These are phyloP conservation scores for Penicillium diatomitis DNA, from an alignment of 495 filamentous ascomycete genomes.

Conservation along the genomic window DNA sequence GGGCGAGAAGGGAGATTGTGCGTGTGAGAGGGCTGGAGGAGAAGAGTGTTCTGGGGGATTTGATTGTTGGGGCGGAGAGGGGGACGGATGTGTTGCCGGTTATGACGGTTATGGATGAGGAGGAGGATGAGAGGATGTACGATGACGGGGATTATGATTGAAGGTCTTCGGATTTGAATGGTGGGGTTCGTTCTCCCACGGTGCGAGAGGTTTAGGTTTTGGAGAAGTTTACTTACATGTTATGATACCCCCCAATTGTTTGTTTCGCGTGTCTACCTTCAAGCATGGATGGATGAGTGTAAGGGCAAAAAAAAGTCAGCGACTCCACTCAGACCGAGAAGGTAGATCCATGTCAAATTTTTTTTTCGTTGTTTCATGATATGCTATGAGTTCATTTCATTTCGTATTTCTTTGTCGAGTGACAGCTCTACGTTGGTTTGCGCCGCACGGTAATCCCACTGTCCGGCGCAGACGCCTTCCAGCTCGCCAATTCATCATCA, in stretches of 20 bases:
- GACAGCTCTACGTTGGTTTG: conserved; percentile 13
- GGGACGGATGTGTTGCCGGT: conserved; percentile 7
- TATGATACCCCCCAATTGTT: conserved; percentile 10
- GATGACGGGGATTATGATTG: conserved; percentile 25
- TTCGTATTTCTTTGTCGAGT: too few species aligned
- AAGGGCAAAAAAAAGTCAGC: too few species aligned
- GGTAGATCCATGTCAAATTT: too few species aligned
- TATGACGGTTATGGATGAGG: conserved; percentile 26
- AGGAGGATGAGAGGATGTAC: conserved; percentile 43
- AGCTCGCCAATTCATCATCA: conserved; percentile 23
- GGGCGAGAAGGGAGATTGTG: conserved; percentile 62
- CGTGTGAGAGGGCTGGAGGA: conserved; percentile 43
- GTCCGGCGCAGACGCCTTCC: conserved; percentile 28
- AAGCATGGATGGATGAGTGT: too few species aligned
- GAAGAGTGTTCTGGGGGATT: conserved; percentile 33
- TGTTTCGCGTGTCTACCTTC: too few species aligned
- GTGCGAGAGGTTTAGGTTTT: not conserved
- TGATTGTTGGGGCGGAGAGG: conserved; percentile 17
- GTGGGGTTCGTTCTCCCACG: too few species aligned
- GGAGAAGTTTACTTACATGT: not conserved
- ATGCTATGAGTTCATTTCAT: too few species aligned
- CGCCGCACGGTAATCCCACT: conserved; percentile 40
- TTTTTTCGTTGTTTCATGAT: too few species aligned
- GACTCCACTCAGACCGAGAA: too few species aligned
- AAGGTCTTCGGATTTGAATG: not conserved